These are phyloP conservation scores for Candida chilensis DNA, from an alignment of 805 yeast genomes.

Conservation along the genomic window DNA sequence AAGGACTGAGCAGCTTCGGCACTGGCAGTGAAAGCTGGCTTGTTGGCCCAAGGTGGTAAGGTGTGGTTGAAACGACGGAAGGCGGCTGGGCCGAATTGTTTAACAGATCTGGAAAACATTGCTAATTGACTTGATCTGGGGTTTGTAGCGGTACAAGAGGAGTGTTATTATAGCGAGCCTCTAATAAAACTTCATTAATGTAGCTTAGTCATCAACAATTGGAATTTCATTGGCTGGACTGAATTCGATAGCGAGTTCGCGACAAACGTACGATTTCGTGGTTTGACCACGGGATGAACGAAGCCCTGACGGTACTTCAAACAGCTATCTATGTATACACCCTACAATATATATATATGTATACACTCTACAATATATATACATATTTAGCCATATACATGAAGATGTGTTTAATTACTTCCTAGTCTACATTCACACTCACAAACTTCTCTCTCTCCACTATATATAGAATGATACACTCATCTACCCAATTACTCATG, in stretches of 20 bases:
- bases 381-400: too few species aligned
- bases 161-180: not conserved
- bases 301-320: too few species aligned
- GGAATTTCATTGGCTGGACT: slow-evolving; percentile 2
- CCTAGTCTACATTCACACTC: too few species aligned
- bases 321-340: too few species aligned
- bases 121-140: not conserved
- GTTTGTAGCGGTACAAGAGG: not conserved
- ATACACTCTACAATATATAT: too few species aligned
- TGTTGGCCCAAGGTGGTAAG: slow-evolving; percentile 29
- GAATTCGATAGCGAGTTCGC: not conserved
- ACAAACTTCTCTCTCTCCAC: too few species aligned
- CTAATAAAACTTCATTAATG: slow-evolving; percentile 3
- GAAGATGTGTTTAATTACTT: too few species aligned
- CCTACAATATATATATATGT: too few species aligned
- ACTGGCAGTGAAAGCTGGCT: slow-evolving; percentile 27
- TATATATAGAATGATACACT: too few species aligned
- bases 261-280: too few species aligned
- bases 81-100: slow-evolving; percentile 2
- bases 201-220: slow-evolving; percentile 1
- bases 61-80: slow-evolving; percentile 5
- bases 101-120: slow-evolving; percentile 1
- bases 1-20: slow-evolving; percentile 66
- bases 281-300: too few species aligned
- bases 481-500: too few species aligned